Conservation (phyloP, 2,329 filamentous ascomycete species). For the Fusarium tanahbumbuense region DNA sequence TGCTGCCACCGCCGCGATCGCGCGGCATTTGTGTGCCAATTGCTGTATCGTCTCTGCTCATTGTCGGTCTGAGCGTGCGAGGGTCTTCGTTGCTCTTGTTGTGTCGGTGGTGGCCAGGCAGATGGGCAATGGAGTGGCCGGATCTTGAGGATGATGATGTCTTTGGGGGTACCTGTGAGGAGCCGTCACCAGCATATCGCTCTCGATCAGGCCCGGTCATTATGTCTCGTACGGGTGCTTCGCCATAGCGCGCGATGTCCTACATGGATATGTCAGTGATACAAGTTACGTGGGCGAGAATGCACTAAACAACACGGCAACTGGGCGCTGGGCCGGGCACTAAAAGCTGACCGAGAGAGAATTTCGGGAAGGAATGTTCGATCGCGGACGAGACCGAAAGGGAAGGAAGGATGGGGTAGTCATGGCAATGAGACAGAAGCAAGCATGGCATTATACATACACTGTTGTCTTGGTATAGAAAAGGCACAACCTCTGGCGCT, state of each 20-base stretch:
- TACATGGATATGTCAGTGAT: slow-evolving; percentile 51
- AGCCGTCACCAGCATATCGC: slow-evolving; percentile 67
- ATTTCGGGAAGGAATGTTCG: slow-evolving; percentile 29
- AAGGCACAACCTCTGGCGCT: slow-evolving; percentile 95
- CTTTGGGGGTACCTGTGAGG: slow-evolving; percentile 63
- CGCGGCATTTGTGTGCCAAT: slow-evolving; percentile 55
- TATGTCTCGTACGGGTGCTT: slow-evolving; percentile 78
- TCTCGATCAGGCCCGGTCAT: slow-evolving; percentile 77
- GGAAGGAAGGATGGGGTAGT: slow-evolving; percentile 13
- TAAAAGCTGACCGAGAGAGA: slow-evolving; percentile 22
- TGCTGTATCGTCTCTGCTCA: slow-evolving; percentile 79
- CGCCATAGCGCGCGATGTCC: slow-evolving; percentile 82
- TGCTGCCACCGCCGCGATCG: slow-evolving; percentile 64
- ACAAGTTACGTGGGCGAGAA: slow-evolving; percentile 19
- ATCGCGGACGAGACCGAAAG: slow-evolving; percentile 24
- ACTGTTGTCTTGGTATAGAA: slow-evolving; percentile 86
- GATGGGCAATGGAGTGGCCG: slow-evolving; percentile 70
- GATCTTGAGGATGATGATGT: slow-evolving; percentile 73
- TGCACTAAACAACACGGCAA: not conserved
- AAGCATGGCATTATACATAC: slow-evolving; percentile 61
- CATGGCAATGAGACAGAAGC: slow-evolving; percentile 41
- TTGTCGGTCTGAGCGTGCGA: slow-evolving; percentile 74
- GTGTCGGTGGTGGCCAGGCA: slow-evolving; percentile 75
- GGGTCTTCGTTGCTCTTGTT: slow-evolving; percentile 76
- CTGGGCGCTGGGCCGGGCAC: slow-evolving; percentile 9